phyloP scores from a whole-genome alignment of 495 filamentous ascomycete species.

The Tirmania nivea region DNA sequence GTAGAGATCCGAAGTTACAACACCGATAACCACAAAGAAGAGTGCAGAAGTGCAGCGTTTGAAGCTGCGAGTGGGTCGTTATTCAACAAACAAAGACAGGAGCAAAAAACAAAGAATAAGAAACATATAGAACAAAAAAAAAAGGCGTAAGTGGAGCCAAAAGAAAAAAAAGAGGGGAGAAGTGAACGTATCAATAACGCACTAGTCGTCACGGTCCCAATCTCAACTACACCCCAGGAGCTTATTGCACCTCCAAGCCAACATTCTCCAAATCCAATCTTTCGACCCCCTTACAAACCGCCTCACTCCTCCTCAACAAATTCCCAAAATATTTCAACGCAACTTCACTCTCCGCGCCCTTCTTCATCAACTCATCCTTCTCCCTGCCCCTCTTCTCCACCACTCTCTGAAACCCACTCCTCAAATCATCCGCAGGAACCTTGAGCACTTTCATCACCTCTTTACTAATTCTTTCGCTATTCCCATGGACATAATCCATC shows the following conservation, averaged over 20 bases:
- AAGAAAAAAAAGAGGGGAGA: not conserved
- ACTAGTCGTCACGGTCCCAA: not conserved
- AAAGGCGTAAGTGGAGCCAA: not conserved
- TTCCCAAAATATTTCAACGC: conserved; percentile 76
- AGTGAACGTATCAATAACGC: not conserved
- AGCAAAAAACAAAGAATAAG: not conserved
- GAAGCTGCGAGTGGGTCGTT: too few relatives aligned
- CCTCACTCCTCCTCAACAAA: conserved; percentile 50
- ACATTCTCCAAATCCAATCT: conserved; percentile 50
- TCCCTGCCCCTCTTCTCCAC: conserved; percentile 60
- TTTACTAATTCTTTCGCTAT: conserved; percentile 57
- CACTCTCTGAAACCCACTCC: conserved; percentile 53
- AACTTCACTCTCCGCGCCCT: conserved; percentile 49
- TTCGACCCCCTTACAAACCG: conserved; percentile 51
- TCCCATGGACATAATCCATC: conserved; percentile 81
- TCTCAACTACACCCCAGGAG: not conserved
- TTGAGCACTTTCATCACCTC: conserved; percentile 74
- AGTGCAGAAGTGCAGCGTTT: too few relatives aligned
- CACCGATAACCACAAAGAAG: too few relatives aligned
- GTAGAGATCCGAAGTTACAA: too few relatives aligned
- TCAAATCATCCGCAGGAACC: conserved; percentile 60
- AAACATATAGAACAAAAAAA: not conserved
- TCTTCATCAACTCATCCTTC: conserved; percentile 57
- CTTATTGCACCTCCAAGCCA: not conserved
- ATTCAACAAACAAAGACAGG: too few relatives aligned